Percentiles rank a stretch among this genome's conserved stretches.
Evolutionary conservation across 495 filamentous ascomycete genomes (phyloP).

Genomic region (Trichodelitschia bisporula): DNA sequence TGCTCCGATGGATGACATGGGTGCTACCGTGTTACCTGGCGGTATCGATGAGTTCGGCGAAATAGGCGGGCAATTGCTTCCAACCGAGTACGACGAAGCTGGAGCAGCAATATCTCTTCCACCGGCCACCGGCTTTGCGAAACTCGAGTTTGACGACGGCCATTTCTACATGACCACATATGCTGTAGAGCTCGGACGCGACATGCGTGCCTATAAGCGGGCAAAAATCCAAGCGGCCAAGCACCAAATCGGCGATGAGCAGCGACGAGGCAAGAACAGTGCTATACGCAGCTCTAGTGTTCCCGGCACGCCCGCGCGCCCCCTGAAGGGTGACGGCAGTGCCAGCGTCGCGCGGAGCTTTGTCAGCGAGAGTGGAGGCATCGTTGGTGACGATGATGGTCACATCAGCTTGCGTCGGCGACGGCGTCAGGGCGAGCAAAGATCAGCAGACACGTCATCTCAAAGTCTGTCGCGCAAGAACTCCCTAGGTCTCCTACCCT

Average conservation of each 20-base stretch:
- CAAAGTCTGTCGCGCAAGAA: not conserved
- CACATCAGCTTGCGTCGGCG: not conserved
- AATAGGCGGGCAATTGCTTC: too few relatives aligned
- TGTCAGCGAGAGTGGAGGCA: slow-evolving; percentile 8
- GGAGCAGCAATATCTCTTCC: too few relatives aligned
- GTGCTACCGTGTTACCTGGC: too few relatives aligned
- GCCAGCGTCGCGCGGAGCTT: slow-evolving; percentile 2
- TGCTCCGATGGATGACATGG: too few relatives aligned
- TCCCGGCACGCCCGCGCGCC: not conserved
- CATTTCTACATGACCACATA: slow-evolving; percentile 51
- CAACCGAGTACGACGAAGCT: too few relatives aligned
- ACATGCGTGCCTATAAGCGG: slow-evolving; percentile 15
- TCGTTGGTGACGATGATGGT: slow-evolving; percentile 2
- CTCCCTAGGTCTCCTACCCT: too few relatives aligned
- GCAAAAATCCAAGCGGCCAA: not conserved
- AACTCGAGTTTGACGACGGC: slow-evolving; percentile 44
- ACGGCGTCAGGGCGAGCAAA: slow-evolving; percentile 1
- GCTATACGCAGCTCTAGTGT: too few relatives aligned
- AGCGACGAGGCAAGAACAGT: too few relatives aligned
- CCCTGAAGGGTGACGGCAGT: not conserved
- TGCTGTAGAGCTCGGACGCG: slow-evolving; percentile 38
- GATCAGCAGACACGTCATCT: slow-evolving; percentile 1
- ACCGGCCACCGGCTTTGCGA: slow-evolving; percentile 43
- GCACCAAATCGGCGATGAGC: not conserved
- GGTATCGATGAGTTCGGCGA: too few relatives aligned